Evolutionary conservation across 106 monocot species (phyloP).

Genomic region (Allium fistulosum): DNA sequence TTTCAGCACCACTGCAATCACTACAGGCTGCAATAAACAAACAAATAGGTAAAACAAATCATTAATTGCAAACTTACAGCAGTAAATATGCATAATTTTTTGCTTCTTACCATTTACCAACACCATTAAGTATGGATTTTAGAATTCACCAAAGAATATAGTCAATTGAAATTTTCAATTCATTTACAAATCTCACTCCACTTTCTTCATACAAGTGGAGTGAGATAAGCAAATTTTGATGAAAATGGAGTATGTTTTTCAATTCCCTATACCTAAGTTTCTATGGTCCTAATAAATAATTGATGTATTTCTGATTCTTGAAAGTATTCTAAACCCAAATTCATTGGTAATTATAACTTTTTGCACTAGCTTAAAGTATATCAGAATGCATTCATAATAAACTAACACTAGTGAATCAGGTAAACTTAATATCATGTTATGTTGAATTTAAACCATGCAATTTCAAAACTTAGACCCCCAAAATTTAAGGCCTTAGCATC

Average conservation of each 20-base stretch:
- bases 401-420: no score
- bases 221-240: neutral
- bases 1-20: constrained; percentile 59
- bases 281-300: no score
- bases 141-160: neutral
- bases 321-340: no score
- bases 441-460: neutral
- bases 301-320: no score
- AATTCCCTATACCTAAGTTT: no score
- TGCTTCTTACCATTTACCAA: neutral
- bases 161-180: neutral
- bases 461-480: neutral
- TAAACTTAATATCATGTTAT: neutral
- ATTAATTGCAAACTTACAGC: neutral
- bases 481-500: neutral
- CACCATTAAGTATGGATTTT: neutral
- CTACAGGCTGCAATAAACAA: constrained; percentile 38
- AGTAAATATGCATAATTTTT: no score
- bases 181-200: neutral
- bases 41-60: neutral
- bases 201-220: neutral
- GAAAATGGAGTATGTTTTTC: neutral
- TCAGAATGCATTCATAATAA: no score
- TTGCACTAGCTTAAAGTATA: no score
- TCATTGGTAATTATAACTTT: no score